Conservation (phyloP, 768 basidiomycete species). For the Termitomyces sp. region DNA sequence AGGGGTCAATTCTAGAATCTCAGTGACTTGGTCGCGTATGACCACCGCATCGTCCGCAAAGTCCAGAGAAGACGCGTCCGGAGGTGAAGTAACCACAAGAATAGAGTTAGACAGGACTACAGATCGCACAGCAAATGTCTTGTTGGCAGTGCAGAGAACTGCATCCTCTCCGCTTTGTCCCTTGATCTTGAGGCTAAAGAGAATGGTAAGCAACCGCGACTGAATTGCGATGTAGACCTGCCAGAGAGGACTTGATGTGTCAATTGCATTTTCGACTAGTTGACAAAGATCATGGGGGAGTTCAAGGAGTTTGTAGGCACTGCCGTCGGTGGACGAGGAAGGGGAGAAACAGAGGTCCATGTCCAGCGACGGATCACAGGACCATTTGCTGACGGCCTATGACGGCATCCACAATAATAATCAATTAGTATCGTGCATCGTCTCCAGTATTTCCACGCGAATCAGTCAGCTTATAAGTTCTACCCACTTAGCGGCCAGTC, state of each 20-base stretch:
- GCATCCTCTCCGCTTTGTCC: conserved; percentile 81
- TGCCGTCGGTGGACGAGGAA: conserved; percentile 38
- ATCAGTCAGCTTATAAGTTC: background rate
- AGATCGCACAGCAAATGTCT: conserved; percentile 80
- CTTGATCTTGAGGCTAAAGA: conserved; percentile 66
- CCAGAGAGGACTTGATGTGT: conserved; percentile 25
- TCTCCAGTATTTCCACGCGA: background rate
- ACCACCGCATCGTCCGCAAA: conserved; percentile 43
- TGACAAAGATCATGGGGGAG: conserved; percentile 65
- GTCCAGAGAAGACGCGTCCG: conserved; percentile 23
- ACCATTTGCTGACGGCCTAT: background rate
- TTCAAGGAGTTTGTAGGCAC: conserved; percentile 66
- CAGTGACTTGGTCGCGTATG: conserved; percentile 76
- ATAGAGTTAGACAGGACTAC: conserved; percentile 88
- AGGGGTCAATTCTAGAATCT: conserved; percentile 79
- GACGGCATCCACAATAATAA: background rate
- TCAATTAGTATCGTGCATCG: background rate
- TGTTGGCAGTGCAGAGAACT: conserved; percentile 77
- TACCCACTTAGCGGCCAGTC: background rate
- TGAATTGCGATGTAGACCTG: conserved; percentile 15
- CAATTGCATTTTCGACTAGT: conserved; percentile 49
- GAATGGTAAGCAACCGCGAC: conserved; percentile 4
- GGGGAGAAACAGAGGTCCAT: conserved; percentile 54
- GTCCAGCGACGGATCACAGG: background rate
- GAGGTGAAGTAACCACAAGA: conserved; percentile 58